phyloP scores from a whole-genome alignment of 495 filamentous ascomycete species.

The Aspergillus diversus region DNA sequence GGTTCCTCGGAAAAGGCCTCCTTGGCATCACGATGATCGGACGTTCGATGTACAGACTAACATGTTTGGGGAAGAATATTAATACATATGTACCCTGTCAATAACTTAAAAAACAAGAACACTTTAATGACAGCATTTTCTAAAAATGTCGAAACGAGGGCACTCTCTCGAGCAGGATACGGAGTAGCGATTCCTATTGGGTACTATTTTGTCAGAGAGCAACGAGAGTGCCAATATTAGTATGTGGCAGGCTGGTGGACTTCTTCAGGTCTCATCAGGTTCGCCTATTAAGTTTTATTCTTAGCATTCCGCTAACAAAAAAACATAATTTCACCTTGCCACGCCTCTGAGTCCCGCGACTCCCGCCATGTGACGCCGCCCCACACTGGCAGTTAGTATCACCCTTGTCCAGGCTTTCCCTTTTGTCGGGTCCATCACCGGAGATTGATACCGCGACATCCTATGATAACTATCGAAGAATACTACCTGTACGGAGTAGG shows the following conservation, averaged over 20 bases:
- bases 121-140: not conserved
- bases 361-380: constrained; percentile 15
- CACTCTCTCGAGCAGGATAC: too few relatives aligned
- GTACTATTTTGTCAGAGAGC: not conserved
- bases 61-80: not conserved
- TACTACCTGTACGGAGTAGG: too few relatives aligned
- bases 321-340: constrained; percentile 1
- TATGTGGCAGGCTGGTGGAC: too few relatives aligned
- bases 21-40: not conserved
- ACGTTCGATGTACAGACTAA: not conserved
- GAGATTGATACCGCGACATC: not conserved
- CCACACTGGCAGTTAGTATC: not conserved
- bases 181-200: too few relatives aligned
- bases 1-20: not conserved
- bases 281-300: not conserved
- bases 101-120: not conserved
- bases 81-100: not conserved
- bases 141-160: too few relatives aligned
- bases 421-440: not conserved
- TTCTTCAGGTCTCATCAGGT: not conserved
- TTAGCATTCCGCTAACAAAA: constrained; percentile 4
- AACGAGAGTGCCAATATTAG: not conserved
- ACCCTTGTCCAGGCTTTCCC: not conserved
- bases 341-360: not conserved
- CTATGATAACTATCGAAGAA: too few relatives aligned